Evolutionary conservation across 2,329 filamentous ascomycete genomes (phyloP), one percentile per base, ranked within the genome.

Genomic region (Paraconiothyrium brasiliense): DNA sequence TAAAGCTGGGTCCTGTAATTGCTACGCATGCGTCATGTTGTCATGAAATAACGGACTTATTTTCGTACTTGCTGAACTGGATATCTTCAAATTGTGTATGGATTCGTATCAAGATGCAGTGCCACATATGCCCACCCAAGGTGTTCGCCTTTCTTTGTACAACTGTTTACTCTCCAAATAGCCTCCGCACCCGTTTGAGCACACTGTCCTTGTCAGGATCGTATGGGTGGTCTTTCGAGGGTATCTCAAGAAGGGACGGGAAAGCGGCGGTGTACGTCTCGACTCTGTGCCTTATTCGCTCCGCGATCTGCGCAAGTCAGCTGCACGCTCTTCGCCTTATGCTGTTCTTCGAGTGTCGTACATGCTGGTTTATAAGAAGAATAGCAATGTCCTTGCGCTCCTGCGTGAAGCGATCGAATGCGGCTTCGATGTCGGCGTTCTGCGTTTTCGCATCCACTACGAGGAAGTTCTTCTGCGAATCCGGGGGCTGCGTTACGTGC

Each of bases 161-260:
- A 5, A n/a, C 30, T 1, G 10, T 52, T 77, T 87, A 94, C 83
- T 94, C 89, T 68, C 89, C 89, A 80, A 90, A 90, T 66, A 92
- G 75, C 73, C 89, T 87, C 77, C 87, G 84, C 67, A 99, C 95
- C 69, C 95, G 87, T 82, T 94, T 92, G 81, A 99, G 80, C 47
- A 99, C 94, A 76, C 94, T 98, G 80, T 99, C 95, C 84, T 99
- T 99, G 82, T 99, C 95, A 0, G 95, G 95, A 73, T 99, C 94
- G 77, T 99, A 99, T 2, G 95, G 95, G 79, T 99, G 95, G 79
- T 99, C 95, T 85, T 99, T 99, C 82, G 93, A 97, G 27, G 95
- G 95, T 63, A 99, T 98, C 81, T 99, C 95, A 60, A 99, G 88
- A 58, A 99, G 87, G 24, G 93, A 90, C n/a, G 95, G 95, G 81